Conservation (phyloP, 805 yeast genomes). For the Nakazawaea wyomingensis region DNA sequence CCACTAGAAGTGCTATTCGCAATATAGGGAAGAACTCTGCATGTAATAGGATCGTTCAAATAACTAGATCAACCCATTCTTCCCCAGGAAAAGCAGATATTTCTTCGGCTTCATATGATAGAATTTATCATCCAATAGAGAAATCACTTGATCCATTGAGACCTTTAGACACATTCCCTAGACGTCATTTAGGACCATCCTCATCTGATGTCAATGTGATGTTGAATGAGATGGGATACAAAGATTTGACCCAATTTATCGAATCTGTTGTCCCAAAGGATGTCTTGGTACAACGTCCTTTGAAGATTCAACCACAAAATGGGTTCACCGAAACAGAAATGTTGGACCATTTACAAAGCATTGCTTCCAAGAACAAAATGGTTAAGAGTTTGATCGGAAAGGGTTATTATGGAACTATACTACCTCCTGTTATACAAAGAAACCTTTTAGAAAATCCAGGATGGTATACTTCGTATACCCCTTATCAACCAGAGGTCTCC, state of each 20-base stretch:
- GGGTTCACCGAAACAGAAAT: conserved; percentile 84
- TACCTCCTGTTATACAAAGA: conserved; percentile 91
- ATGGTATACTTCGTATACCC: conserved; percentile 98
- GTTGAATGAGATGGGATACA: conserved; percentile 61
- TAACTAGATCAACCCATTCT: not conserved
- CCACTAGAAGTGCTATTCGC: not conserved
- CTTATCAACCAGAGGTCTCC: conserved; percentile 96
- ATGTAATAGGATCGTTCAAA: not conserved
- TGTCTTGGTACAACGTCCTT: conserved; percentile 62
- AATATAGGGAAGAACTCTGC: not conserved
- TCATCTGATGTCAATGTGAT: conserved; percentile 57
- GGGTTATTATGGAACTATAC: conserved; percentile 86
- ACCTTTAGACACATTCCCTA: conserved; percentile 73
- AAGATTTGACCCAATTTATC: conserved; percentile 67
- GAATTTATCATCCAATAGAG: conserved; percentile 39
- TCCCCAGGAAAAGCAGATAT: conserved; percentile 39
- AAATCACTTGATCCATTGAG: not conserved
- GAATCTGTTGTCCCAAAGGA: conserved; percentile 70
- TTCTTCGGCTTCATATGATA: conserved; percentile 45
- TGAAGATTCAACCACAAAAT: conserved; percentile 58
- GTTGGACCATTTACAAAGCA: conserved; percentile 56
- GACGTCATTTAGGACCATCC: conserved; percentile 87
- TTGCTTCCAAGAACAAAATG: conserved; percentile 74
- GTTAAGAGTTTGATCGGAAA: conserved; percentile 81
- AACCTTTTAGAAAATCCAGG: conserved; percentile 90